phyloP scores from a whole-genome alignment of 73 alveolate species.

The Tetrahymena borealis region DNA sequence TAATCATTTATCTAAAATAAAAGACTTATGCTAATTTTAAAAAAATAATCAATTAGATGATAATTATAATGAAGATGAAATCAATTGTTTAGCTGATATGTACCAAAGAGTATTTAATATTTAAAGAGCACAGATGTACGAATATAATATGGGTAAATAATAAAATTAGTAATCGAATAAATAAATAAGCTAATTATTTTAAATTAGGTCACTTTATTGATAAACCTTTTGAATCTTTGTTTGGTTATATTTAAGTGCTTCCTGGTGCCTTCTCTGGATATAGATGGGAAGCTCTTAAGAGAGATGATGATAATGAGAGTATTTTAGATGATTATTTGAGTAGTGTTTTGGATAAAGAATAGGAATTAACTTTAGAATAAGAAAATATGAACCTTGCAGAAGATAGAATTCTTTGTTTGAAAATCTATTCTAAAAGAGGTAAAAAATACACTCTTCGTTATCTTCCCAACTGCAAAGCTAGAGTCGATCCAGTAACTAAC shows the following conservation, averaged over 20 bases:
- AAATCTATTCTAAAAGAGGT: constrained; percentile 60
- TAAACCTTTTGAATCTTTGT: constrained; percentile 12
- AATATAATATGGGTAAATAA: neutral
- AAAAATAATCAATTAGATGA: constrained; percentile 28
- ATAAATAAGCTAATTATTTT: too few species aligned
- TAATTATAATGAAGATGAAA: constrained; percentile 35
- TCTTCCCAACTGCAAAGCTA: constrained; percentile 46
- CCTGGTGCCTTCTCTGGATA: constrained; percentile 40
- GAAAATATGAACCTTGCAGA: constrained; percentile 62
- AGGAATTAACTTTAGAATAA: constrained; percentile 17
- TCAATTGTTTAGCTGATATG: constrained; percentile 29
- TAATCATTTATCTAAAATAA: neutral
- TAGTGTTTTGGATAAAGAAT: neutral
- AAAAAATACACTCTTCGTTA: constrained; percentile 31
- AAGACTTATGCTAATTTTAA: constrained; percentile 11
- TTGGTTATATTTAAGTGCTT: constrained; percentile 16
- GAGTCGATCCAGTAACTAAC: constrained; percentile 51
- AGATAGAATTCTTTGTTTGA: constrained; percentile 56
- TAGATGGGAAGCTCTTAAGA: constrained; percentile 30
- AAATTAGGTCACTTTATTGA: constrained; percentile 13
- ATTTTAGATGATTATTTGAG: neutral
- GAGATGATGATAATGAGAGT: constrained; percentile 6
- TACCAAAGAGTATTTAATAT: constrained; percentile 6
- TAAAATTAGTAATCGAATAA: too few species aligned
- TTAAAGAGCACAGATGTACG: constrained; percentile 42